Evolutionary conservation across 805 yeast genomes (phyloP).

Genomic region (Kockiozyma suomiensis): DNA sequence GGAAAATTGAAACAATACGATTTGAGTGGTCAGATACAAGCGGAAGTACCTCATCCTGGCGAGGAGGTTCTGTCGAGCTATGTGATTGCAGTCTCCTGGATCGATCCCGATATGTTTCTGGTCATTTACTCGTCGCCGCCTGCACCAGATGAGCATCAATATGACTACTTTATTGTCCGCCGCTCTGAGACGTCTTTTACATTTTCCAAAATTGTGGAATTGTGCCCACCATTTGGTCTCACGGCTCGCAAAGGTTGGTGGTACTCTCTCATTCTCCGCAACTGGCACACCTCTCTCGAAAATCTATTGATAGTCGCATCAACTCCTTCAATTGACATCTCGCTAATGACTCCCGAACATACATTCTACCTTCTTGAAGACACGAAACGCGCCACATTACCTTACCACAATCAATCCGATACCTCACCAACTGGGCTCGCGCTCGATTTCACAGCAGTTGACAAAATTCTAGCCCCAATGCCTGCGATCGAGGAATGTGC

Average conservation of each 20-base stretch:
- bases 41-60: constrained; percentile 24
- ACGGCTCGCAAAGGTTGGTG: constrained; percentile 35
- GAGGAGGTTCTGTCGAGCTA: neutral
- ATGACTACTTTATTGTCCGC: constrained; percentile 28
- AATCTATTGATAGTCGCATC: constrained; percentile 55
- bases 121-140: constrained; percentile 33
- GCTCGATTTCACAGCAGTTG: constrained; percentile 56
- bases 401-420: constrained; percentile 70
- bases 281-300: constrained; percentile 35
- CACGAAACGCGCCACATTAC: constrained; percentile 70
- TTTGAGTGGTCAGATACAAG: constrained; percentile 23
- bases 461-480: constrained; percentile 55
- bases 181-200: neutral
- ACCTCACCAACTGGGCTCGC: constrained; percentile 71
- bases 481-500: constrained; percentile 58
- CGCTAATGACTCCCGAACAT: constrained; percentile 47
- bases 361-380: constrained; percentile 62
- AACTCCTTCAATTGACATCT: constrained; percentile 66
- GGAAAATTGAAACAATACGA: constrained; percentile 32
- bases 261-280: constrained; percentile 32
- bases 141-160: constrained; percentile 34
- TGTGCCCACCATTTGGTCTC: constrained; percentile 42
- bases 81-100: constrained; percentile 34
- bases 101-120: constrained; percentile 33
- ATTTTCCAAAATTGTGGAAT: constrained; percentile 34